A percentile compares a stretch with the other conserved stretches of the same genome.
Evolutionary conservation across 768 basidiomycete species (phyloP).

Genomic region (Amanita rubescens): DNA sequence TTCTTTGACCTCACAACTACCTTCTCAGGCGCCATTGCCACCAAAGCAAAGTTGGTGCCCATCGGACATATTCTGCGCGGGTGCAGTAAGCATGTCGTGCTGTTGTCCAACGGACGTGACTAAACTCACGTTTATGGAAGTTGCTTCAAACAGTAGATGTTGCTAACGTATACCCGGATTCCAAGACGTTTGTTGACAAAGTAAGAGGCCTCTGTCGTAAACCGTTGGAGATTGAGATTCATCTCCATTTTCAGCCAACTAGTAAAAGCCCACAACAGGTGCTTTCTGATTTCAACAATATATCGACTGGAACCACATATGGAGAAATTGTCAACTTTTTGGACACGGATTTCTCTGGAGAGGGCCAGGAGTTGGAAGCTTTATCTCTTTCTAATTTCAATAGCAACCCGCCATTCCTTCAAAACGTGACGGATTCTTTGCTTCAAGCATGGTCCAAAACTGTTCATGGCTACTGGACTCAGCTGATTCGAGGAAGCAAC

Average conservation of each 20-base stretch:
- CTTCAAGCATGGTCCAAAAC: constrained; percentile 64
- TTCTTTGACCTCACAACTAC: constrained; percentile 42
- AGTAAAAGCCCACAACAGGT: constrained; percentile 56
- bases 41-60: constrained; percentile 73
- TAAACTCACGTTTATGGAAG: constrained; percentile 27
- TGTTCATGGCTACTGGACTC: constrained; percentile 84
- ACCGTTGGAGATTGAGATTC: background rate
- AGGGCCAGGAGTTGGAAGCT: constrained; percentile 76
- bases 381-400: constrained; percentile 56
- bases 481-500: constrained; percentile 74
- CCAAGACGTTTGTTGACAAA: constrained; percentile 85
- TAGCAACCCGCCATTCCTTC: constrained; percentile 55
- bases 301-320: constrained; percentile 46
- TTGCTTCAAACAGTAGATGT: constrained; percentile 82
- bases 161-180: constrained; percentile 66
- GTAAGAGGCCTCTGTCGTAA: constrained; percentile 15
- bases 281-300: constrained; percentile 57
- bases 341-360: constrained; percentile 69
- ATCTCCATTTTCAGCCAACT: constrained; percentile 51
- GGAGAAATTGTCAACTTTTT: constrained; percentile 63
- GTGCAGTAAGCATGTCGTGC: constrained; percentile 41
- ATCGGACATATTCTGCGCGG: constrained; percentile 74
- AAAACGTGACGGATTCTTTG: constrained; percentile 61
- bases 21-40: constrained; percentile 58
- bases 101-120: constrained; percentile 3